Evolutionary conservation across 768 basidiomycete species (phyloP).

Genomic region (Suillus hirtellus): DNA sequence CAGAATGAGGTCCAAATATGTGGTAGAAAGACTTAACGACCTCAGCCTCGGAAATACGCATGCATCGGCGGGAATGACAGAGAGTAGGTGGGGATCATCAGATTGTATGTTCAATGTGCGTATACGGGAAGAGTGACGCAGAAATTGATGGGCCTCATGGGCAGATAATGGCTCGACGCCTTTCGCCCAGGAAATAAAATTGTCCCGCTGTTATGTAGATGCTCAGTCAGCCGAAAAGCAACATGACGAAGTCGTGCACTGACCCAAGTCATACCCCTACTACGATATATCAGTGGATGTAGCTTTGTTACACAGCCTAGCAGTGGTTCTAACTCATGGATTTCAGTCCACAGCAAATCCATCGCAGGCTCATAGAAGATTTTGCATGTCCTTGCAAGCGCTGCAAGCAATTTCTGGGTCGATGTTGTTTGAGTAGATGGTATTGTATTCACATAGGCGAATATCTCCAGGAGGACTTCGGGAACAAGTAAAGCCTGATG

Average conservation of each 20-base stretch:
- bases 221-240: neutral
- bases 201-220: neutral
- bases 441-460: neutral
- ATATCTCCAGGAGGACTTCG: neutral
- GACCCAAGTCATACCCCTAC: neutral
- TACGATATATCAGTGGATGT: neutral
- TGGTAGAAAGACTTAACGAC: neutral
- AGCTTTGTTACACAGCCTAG: neutral
- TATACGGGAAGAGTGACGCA: neutral
- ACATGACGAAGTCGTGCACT: neutral
- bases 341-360: neutral
- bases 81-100: neutral
- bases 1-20: neutral
- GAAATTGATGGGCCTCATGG: neutral
- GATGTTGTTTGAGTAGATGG: neutral
- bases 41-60: neutral
- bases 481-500: neutral
- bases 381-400: neutral
- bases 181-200: neutral
- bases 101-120: neutral
- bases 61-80: neutral
- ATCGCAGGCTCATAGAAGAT: neutral
- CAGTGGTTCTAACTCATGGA: neutral
- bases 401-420: neutral
- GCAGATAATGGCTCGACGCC: neutral